Conservation (phyloP, 164 flowering plant species). For the Sedum album region DNA sequence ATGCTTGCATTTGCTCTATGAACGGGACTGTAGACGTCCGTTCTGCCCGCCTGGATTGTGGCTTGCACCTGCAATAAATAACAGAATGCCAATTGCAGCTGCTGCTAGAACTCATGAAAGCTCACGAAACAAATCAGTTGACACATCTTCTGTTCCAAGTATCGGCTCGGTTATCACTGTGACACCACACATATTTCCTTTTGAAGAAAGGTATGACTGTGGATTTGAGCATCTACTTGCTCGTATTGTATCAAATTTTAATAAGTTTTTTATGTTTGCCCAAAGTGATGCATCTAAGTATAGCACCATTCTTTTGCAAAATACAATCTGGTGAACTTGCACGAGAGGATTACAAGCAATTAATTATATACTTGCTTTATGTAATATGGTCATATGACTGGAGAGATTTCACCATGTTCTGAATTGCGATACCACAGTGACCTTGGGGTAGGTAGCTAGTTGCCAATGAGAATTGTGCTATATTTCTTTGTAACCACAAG, state of each 20-base stretch:
- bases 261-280: background rate
- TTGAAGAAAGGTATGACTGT: slow-evolving; percentile 71
- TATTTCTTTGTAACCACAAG: background rate
- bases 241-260: background rate
- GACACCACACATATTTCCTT: slow-evolving; percentile 89
- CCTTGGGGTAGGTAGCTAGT: background rate
- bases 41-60: slow-evolving; percentile 81
- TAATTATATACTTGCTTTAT: background rate
- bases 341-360: background rate
- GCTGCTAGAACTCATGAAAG: slow-evolving; percentile 89
- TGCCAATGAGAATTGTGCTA: background rate
- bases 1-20: slow-evolving; percentile 88
- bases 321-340: background rate
- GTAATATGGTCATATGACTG: background rate
- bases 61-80: slow-evolving; percentile 77
- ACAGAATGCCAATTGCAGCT: slow-evolving; percentile 75
- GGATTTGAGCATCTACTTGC: background rate
- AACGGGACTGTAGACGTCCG: slow-evolving; percentile 91
- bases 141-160: slow-evolving; percentile 29
- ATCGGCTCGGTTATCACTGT: slow-evolving; percentile 62
- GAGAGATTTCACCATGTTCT: background rate
- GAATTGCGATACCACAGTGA: background rate
- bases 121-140: slow-evolving; percentile 38
- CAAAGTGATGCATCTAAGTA: background rate
- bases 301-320: background rate